phyloP scores from a whole-genome alignment of 768 basidiomycete genomes.

The Jaapia argillacea region DNA sequence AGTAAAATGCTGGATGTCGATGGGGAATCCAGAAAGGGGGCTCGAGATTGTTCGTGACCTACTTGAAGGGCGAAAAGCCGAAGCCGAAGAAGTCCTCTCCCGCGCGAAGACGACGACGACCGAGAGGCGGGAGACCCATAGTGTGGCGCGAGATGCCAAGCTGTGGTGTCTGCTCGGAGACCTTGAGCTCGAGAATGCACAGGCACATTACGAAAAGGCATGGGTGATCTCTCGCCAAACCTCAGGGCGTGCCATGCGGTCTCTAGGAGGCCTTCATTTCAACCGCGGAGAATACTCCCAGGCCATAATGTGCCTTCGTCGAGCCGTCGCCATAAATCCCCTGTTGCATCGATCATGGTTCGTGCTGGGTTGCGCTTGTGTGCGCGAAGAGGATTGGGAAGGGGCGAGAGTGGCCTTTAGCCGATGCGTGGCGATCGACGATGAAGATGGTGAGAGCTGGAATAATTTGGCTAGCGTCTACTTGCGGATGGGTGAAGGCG shows the following conservation, averaged over 20 bases:
- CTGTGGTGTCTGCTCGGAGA: slow-evolving; percentile 94
- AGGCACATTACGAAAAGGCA: slow-evolving; percentile 69
- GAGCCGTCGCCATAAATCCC: slow-evolving; percentile 83
- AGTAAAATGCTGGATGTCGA: slow-evolving; percentile 73
- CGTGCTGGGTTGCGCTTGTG: slow-evolving; percentile 84
- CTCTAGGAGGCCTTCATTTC: slow-evolving; percentile 80
- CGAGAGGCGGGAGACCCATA: slow-evolving; percentile 34
- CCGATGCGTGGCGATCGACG: slow-evolving; percentile 83
- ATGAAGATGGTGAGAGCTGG: slow-evolving; percentile 98
- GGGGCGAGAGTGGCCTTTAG: slow-evolving; percentile 76
- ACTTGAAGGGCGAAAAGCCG: slow-evolving; percentile 74
- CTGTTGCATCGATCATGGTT: slow-evolving; percentile 88
- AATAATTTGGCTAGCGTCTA: slow-evolving; percentile 94
- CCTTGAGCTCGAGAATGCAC: slow-evolving; percentile 63
- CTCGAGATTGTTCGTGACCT: slow-evolving; percentile 77
- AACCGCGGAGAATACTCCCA: slow-evolving; percentile 50
- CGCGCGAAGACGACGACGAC: slow-evolving; percentile 42
- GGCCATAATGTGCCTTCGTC: slow-evolving; percentile 56
- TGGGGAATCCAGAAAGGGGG: slow-evolving; percentile 75
- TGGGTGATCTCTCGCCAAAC: slow-evolving; percentile 76
- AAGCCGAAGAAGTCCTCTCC: slow-evolving; percentile 62
- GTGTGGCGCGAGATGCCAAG: slow-evolving; percentile 74
- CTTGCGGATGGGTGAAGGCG: slow-evolving; percentile 59
- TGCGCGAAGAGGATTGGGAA: slow-evolving; percentile 77
- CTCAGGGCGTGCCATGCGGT: slow-evolving; percentile 87